These are phyloP conservation scores for Amanita jacksonii DNA, from an alignment of 768 basidiomycete species.

Conservation along the genomic window DNA sequence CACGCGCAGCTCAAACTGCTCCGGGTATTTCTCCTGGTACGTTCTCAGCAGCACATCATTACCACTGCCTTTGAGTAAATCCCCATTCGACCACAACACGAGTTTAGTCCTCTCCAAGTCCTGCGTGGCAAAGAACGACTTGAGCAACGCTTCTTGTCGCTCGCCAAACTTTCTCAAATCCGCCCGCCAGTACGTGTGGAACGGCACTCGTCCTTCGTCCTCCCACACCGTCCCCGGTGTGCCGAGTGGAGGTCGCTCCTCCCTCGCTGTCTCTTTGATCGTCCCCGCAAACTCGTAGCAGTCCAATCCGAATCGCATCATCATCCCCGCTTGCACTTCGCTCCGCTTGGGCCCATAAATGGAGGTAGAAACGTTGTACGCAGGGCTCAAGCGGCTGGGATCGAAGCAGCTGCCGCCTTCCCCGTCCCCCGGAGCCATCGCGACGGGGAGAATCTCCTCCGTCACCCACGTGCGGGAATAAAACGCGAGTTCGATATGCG, in stretches of 20 bases:
- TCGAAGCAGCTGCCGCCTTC: too few relatives aligned
- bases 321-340: constrained; percentile 73
- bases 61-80: constrained; percentile 39
- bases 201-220: constrained; percentile 41
- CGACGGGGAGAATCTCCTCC: constrained; percentile 55
- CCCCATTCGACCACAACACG: constrained; percentile 89
- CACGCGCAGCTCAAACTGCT: constrained; percentile 58
- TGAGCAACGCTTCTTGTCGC: constrained; percentile 85
- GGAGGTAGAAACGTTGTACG: constrained; percentile 58
- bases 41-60: constrained; percentile 36
- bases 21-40: constrained; percentile 56
- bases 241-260: constrained; percentile 13
- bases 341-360: constrained; percentile 57
- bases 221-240: constrained; percentile 20
- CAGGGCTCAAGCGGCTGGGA: constrained; percentile 42
- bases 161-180: constrained; percentile 76
- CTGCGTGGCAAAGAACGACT: constrained; percentile 92
- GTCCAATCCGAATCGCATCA: constrained; percentile 71
- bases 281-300: constrained; percentile 93
- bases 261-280: constrained; percentile 32
- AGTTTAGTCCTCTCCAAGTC: constrained; percentile 51
- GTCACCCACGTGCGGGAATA: constrained; percentile 72
- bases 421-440: constrained; percentile 55
- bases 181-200: constrained; percentile 91
- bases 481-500: constrained; percentile 78